Percentiles rank a stretch among this genome's conserved stretches.
Evolutionary conservation across 768 basidiomycete genomes (phyloP).

Genomic region (Suillus paluster): DNA sequence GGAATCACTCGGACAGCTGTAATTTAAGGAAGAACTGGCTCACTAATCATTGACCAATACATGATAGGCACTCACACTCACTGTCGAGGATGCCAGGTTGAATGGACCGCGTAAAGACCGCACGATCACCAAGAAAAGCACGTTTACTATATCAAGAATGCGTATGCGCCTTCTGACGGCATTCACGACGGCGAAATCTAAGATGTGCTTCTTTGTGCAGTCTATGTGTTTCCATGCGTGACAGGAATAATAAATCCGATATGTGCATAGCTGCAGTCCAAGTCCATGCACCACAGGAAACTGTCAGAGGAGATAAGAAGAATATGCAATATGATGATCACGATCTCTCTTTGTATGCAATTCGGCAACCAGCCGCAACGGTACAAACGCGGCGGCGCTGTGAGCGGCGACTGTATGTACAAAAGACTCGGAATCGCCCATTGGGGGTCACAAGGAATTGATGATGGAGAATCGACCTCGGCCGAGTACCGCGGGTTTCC

Average conservation of each 20-base stretch:
- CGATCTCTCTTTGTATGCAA: neutral
- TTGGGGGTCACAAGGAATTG: neutral
- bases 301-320: neutral
- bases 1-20: neutral
- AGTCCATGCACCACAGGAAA: neutral
- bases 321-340: neutral
- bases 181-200: neutral
- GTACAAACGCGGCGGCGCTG: neutral
- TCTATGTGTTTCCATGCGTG: neutral
- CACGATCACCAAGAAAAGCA: neutral
- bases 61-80: neutral
- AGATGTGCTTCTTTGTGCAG: neutral
- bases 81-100: neutral
- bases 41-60: neutral
- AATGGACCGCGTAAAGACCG: neutral
- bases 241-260: no score
- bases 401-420: no score
- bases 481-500: neutral
- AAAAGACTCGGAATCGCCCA: neutral
- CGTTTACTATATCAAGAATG: neutral
- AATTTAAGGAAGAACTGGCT: neutral
- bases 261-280: no score
- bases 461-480: neutral
- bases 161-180: neutral
- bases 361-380: neutral